Evolutionary conservation across 805 yeast genomes (phyloP).

Genomic region (Wickerhamomyces sydowiorum): DNA sequence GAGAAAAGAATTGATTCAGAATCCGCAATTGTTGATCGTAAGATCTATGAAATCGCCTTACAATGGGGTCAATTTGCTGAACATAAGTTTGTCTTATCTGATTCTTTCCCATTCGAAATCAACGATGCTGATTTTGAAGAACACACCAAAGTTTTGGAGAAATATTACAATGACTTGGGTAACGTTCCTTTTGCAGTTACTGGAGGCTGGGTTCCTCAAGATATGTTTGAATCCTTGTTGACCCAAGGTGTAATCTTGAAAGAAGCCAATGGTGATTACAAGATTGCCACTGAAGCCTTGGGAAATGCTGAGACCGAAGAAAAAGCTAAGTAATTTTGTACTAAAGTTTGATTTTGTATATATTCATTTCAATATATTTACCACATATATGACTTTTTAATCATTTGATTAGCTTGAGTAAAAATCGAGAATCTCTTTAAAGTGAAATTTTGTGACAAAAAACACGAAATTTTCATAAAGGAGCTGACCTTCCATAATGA

Average conservation of each 20-base stretch:
- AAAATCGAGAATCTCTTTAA: too few relatives aligned
- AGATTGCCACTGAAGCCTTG: conserved; percentile 13
- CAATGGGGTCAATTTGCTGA: conserved; percentile 65
- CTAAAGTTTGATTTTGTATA: conserved; percentile 1
- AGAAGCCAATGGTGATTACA: conserved; percentile 52
- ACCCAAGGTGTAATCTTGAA: conserved; percentile 65
- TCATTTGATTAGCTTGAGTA: too few relatives aligned
- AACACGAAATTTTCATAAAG: too few relatives aligned
- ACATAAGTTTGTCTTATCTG: conserved; percentile 46
- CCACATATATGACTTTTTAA: too few relatives aligned
- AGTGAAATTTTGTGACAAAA: too few relatives aligned
- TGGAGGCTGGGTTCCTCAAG: conserved; percentile 95
- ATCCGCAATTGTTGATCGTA: conserved; percentile 58
- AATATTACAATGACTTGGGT: conserved; percentile 62
- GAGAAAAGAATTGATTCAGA: conserved; percentile 54
- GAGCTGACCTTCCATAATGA: too few relatives aligned
- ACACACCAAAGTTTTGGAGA: conserved; percentile 52
- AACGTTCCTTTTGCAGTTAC: conserved; percentile 83
- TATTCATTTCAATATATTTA: too few relatives aligned
- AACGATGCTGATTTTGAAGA: conserved; percentile 52
- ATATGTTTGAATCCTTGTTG: conserved; percentile 69
- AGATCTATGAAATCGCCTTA: conserved; percentile 56
- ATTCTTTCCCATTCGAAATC: conserved; percentile 56
- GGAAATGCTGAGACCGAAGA: conserved; percentile 1
- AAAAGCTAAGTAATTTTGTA: not conserved